A percentile compares a stretch with the other conserved stretches of the same genome.
Evolutionary conservation across 441 rosid genomes (phyloP).

Genomic region (Lepidium campestre): DNA sequence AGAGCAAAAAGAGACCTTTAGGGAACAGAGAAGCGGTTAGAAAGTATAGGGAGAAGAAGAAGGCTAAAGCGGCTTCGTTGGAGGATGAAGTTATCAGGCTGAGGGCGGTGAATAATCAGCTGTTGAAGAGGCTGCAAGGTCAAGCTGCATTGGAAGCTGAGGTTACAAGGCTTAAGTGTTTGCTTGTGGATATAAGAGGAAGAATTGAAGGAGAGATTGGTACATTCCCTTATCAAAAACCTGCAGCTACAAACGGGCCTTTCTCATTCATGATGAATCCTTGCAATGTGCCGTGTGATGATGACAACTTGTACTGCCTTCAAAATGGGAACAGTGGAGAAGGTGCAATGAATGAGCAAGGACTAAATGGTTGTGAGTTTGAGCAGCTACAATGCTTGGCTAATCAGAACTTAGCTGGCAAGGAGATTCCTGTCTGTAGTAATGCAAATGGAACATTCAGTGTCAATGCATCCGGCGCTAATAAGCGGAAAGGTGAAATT

Average conservation of each 20-base stretch:
- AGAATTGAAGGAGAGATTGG: constrained; percentile 98
- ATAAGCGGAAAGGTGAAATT: constrained; percentile 66
- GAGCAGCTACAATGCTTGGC: constrained; percentile 38
- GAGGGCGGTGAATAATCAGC: constrained; percentile 70
- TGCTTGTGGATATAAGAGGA: constrained; percentile 90
- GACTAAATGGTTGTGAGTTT: constrained; percentile 53
- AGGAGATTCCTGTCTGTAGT: constrained; percentile 19
- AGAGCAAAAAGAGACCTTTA: constrained; percentile 56
- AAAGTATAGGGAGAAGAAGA: constrained; percentile 96
- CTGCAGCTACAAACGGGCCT: constrained; percentile 34
- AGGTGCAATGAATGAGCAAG: constrained; percentile 49
- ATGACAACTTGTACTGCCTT: constrained; percentile 56
- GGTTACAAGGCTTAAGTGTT: constrained; percentile 86
- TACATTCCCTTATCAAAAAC: constrained; percentile 83
- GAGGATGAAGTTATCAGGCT: constrained; percentile 79
- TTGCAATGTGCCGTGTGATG: constrained; percentile 68
- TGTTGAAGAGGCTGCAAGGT: constrained; percentile 79
- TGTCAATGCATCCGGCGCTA: constrained; percentile 34
- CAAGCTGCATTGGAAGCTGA: constrained; percentile 90
- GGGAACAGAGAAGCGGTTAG: constrained; percentile 93
- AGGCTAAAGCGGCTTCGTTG: constrained; percentile 84
- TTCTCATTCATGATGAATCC: constrained; percentile 69
- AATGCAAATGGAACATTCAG: constrained; percentile 11
- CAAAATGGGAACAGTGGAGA: constrained; percentile 48
- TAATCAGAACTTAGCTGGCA: constrained; percentile 17